Conservation (phyloP, 495 filamentous ascomycete species). For the Xylaria castorea region DNA sequence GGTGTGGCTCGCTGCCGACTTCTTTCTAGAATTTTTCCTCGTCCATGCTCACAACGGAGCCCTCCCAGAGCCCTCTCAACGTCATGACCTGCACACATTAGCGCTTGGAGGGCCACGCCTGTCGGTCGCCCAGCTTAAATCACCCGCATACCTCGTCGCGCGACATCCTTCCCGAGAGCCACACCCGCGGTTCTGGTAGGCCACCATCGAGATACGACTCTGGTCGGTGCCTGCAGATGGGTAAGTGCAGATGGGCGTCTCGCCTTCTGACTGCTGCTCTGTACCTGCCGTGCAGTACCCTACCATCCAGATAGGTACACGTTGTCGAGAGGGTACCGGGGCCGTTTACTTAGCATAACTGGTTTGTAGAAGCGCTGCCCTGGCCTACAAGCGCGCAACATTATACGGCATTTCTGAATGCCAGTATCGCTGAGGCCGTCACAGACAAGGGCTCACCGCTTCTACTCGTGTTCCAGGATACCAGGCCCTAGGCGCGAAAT, state of each 20-base stretch:
- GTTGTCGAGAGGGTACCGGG: neutral
- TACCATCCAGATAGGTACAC: neutral
- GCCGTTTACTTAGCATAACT: neutral
- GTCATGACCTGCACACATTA: constrained; percentile 25
- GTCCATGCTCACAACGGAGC: constrained; percentile 24
- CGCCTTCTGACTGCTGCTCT: constrained; percentile 21
- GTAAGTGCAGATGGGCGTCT: constrained; percentile 21
- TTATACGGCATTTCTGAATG: neutral
- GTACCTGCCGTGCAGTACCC: constrained; percentile 4
- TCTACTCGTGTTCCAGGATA: neutral
- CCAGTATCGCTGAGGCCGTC: neutral
- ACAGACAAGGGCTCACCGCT: constrained; percentile 11
- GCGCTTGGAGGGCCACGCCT: constrained; percentile 7
- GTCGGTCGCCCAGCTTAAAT: constrained; percentile 2
- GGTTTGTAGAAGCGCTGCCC: neutral
- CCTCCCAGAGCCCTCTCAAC: constrained; percentile 20
- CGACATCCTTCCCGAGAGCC: constrained; percentile 24
- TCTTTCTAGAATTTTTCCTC: constrained; percentile 39
- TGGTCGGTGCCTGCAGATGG: constrained; percentile 20
- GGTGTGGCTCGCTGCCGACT: constrained; percentile 25
- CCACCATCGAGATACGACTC: constrained; percentile 20
- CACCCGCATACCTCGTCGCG: constrained; percentile 12
- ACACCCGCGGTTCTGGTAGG: constrained; percentile 17
- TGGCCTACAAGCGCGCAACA: constrained; percentile 7
- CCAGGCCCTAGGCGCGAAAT: neutral